Conservation (phyloP, 2,329 filamentous ascomycete species). For the Monosporascus sp. region DNA sequence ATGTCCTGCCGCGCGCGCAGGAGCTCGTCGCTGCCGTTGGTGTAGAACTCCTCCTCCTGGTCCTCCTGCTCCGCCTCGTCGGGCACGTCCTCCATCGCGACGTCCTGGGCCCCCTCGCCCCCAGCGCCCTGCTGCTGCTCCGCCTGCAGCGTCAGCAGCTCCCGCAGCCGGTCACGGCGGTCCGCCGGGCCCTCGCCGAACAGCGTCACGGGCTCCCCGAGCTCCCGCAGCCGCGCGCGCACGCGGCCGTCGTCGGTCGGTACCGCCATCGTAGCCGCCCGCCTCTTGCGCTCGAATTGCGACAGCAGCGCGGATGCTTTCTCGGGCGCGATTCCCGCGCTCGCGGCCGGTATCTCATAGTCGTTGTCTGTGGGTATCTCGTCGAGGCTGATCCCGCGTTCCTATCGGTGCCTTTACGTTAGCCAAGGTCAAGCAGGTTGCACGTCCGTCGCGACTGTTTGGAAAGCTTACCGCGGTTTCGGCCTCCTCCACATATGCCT, state of each 20-base stretch:
- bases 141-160: constrained; percentile 68
- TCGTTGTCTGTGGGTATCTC: constrained; percentile 66
- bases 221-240: constrained; percentile 70
- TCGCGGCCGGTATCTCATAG: constrained; percentile 67
- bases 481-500: constrained; percentile 89
- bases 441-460: neutral
- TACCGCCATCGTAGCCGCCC: constrained; percentile 82
- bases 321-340: constrained; percentile 65
- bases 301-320: constrained; percentile 79
- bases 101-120: constrained; percentile 48
- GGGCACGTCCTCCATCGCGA: constrained; percentile 54
- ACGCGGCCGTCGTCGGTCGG: constrained; percentile 91
- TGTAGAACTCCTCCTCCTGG: constrained; percentile 92
- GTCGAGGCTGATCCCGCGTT: constrained; percentile 26
- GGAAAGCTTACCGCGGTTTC: constrained; percentile 52
- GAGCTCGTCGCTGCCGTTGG: constrained; percentile 69
- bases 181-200: constrained; percentile 89
- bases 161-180: constrained; percentile 77
- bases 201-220: constrained; percentile 89
- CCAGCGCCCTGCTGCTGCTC: constrained; percentile 44
- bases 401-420: constrained; percentile 10
- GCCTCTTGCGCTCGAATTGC: constrained; percentile 86
- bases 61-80: constrained; percentile 61
- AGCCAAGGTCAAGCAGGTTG: neutral
- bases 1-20: constrained; percentile 73